Conservation (phyloP, 2,329 filamentous ascomycete species). For the Cytospora chrysosperma region DNA sequence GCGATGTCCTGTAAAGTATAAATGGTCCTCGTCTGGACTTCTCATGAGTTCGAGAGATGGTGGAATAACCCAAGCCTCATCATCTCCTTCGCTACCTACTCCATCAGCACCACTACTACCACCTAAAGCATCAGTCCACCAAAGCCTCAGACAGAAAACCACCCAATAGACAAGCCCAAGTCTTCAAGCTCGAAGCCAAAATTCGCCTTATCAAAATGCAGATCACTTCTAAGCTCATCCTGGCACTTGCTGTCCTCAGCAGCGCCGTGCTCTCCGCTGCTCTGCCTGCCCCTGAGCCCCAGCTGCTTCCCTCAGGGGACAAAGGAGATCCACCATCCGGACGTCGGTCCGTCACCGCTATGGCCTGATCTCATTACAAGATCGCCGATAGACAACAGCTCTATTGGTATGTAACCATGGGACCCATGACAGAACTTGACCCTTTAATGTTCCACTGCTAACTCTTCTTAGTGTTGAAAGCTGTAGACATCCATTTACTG, state of each 20-base stretch:
- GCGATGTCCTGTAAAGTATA: background rate
- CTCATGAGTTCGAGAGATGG: background rate
- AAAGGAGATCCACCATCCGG: background rate
- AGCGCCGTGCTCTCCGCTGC: background rate
- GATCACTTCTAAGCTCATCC: background rate
- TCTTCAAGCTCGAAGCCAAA: background rate
- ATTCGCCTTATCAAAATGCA: background rate
- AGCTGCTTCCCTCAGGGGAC: background rate
- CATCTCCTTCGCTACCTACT: background rate
- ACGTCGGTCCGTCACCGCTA: background rate
- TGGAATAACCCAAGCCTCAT: background rate
- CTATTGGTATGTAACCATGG: background rate
- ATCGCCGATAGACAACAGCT: background rate
- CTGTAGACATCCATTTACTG: background rate
- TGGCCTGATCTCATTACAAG: background rate
- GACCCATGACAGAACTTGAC: background rate
- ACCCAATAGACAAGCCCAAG: background rate
- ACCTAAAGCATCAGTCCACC: background rate
- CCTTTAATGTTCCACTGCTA: background rate
- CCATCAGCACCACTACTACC: background rate
- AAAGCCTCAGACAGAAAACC: background rate
- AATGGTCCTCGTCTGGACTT: background rate
- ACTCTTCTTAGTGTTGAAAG: background rate
- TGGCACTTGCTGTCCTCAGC: conserved; percentile 2
- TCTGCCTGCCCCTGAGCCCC: background rate